phyloP scores from a whole-genome alignment of 106 monocot genomes.

The Phalaenopsis aphrodite region DNA sequence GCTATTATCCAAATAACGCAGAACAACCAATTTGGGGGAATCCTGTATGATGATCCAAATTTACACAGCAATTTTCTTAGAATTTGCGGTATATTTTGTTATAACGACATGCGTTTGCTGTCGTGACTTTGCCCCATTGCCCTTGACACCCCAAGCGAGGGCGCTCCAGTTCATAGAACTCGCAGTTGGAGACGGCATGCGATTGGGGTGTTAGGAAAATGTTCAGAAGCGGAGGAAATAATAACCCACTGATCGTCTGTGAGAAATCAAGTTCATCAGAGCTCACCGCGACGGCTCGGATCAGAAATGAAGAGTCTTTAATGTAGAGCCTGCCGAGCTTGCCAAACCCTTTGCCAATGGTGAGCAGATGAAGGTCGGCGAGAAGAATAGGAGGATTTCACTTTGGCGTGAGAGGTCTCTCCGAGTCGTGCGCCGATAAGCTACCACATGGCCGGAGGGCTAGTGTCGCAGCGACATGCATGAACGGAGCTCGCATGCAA shows the following conservation, averaged over 20 bases:
- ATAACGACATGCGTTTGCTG: too few relatives aligned
- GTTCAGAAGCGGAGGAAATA: neutral
- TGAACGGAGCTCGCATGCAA: neutral
- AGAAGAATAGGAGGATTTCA: conserved; percentile 7
- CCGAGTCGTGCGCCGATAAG: conserved; percentile 10
- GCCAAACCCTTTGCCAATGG: conserved; percentile 7
- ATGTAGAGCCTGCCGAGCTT: neutral
- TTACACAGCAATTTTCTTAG: too few relatives aligned
- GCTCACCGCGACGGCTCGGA: conserved; percentile 43
- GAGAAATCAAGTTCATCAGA: conserved; percentile 37
- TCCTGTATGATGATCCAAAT: too few relatives aligned
- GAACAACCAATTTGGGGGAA: too few relatives aligned
- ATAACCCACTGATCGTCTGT: conserved; percentile 23
- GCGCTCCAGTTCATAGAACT: too few relatives aligned
- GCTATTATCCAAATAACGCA: too few relatives aligned
- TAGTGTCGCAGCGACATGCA: conserved; percentile 45
- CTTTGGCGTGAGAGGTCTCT: neutral
- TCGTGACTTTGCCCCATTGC: too few relatives aligned
- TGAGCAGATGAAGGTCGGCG: conserved; percentile 7
- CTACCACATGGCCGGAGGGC: conserved; percentile 38
- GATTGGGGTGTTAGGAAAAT: too few relatives aligned
- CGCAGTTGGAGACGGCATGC: too few relatives aligned
- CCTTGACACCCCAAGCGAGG: too few relatives aligned
- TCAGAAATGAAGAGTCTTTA: neutral
- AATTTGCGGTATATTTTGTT: too few relatives aligned